phyloP scores from a whole-genome alignment of 768 basidiomycete genomes.

The Guyanaporus albipodus region DNA sequence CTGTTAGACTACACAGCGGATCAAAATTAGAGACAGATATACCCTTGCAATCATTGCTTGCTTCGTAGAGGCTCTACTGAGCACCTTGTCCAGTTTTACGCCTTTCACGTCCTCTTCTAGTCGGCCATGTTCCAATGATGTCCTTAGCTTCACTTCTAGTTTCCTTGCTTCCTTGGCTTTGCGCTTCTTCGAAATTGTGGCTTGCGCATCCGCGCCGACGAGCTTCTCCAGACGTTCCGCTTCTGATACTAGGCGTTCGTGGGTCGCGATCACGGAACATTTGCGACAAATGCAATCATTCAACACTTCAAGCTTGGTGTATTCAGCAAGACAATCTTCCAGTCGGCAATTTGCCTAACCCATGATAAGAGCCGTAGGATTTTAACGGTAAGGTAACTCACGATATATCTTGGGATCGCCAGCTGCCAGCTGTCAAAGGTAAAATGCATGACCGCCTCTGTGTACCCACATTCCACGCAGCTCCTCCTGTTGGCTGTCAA shows the following conservation, averaged over 20 bases:
- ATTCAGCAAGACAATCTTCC: constrained; percentile 83
- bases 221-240: constrained; percentile 48
- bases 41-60: constrained; percentile 92
- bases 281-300: constrained; percentile 91
- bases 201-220: constrained; percentile 34
- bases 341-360: constrained; percentile 60
- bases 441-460: constrained; percentile 92
- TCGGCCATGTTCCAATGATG: constrained; percentile 65
- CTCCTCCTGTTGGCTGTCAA: constrained; percentile 86
- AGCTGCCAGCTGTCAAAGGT: constrained; percentile 84
- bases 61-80: constrained; percentile 74
- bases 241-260: constrained; percentile 58
- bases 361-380: constrained; percentile 7
- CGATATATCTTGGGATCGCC: constrained; percentile 59
- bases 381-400: constrained; percentile 36
- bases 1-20: constrained; percentile 15
- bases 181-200: constrained; percentile 71
- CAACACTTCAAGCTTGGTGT: constrained; percentile 83
- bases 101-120: constrained; percentile 85
- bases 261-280: constrained; percentile 83
- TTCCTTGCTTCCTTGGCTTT: constrained; percentile 67
- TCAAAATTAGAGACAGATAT: constrained; percentile 12
- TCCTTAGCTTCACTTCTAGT: constrained; percentile 56
- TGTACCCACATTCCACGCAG: constrained; percentile 88
- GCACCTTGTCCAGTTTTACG: constrained; percentile 72